Evolutionary conservation across 176 grass and related monocot species (phyloP).

Genomic region (Avena atlantica): DNA sequence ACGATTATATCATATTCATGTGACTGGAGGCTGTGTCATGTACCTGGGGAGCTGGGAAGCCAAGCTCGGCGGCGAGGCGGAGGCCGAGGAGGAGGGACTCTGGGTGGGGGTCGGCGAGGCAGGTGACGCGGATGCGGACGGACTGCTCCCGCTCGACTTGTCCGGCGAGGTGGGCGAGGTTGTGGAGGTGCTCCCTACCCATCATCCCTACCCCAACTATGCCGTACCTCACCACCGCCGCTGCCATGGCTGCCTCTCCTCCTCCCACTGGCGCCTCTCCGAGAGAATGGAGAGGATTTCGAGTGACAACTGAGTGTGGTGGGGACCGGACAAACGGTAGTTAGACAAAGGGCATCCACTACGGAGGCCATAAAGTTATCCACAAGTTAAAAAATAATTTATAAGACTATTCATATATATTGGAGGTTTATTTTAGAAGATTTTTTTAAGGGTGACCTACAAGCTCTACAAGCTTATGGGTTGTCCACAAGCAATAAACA

Average conservation of each 20-base stretch:
- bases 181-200: constrained; percentile 90
- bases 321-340: neutral
- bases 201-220: constrained; percentile 94
- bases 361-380: too few relatives aligned
- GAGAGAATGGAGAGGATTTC: too few relatives aligned
- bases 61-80: constrained; percentile 62
- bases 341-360: too few relatives aligned
- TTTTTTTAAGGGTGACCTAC: too few relatives aligned
- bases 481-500: too few relatives aligned
- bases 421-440: too few relatives aligned
- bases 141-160: constrained; percentile 41
- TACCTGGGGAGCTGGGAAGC: constrained; percentile 67
- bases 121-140: constrained; percentile 48
- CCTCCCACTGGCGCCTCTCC: neutral
- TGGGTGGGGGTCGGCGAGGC: constrained; percentile 83
- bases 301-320: neutral
- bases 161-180: constrained; percentile 74
- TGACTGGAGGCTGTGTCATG: neutral
- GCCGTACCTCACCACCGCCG: constrained; percentile 71
- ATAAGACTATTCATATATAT: too few relatives aligned
- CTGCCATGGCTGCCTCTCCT: constrained; percentile 19
- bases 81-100: constrained; percentile 66
- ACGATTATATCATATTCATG: neutral
- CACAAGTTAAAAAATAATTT: too few relatives aligned
- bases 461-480: too few relatives aligned